Evolutionary conservation across 2,329 filamentous ascomycete genomes (phyloP).

Genomic region (Hypoxylon sp.): DNA sequence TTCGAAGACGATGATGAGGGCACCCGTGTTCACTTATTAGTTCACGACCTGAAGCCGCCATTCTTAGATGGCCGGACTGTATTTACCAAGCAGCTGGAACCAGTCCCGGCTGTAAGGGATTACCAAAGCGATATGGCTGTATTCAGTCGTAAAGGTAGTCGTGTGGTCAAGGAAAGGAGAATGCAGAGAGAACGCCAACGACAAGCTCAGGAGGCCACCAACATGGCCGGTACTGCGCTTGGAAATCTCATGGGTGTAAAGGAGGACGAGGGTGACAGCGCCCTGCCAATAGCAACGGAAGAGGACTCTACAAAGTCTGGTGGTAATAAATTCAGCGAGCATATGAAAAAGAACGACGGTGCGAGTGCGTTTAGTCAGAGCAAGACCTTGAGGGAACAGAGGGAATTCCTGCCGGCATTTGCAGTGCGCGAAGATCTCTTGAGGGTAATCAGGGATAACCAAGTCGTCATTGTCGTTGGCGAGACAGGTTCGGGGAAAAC

Average conservation of each 20-base stretch:
- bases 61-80: slow-evolving; percentile 95
- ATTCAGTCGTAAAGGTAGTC: slow-evolving; percentile 94
- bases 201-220: slow-evolving; percentile 95
- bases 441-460: slow-evolving; percentile 93
- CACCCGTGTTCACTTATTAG: slow-evolving; percentile 87
- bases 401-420: slow-evolving; percentile 94
- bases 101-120: slow-evolving; percentile 91
- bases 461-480: slow-evolving; percentile 95
- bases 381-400: slow-evolving; percentile 90
- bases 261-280: slow-evolving; percentile 92
- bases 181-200: slow-evolving; percentile 94
- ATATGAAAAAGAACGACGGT: slow-evolving; percentile 88
- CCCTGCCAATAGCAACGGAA: slow-evolving; percentile 79
- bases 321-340: slow-evolving; percentile 86
- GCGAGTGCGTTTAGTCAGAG: slow-evolving; percentile 93
- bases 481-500: slow-evolving; percentile 99
- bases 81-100: slow-evolving; percentile 97
- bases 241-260: slow-evolving; percentile 97
- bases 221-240: slow-evolving; percentile 88
- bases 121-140: slow-evolving; percentile 99
- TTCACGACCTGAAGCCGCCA: slow-evolving; percentile 93
- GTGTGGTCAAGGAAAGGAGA: slow-evolving; percentile 88
- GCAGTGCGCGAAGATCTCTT: slow-evolving; percentile 94
- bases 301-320: slow-evolving; percentile 72
- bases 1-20: slow-evolving; percentile 93